Base-by-base conservation (phyloP, 306 rosid species). In the Arachis hypogaea region DNA sequence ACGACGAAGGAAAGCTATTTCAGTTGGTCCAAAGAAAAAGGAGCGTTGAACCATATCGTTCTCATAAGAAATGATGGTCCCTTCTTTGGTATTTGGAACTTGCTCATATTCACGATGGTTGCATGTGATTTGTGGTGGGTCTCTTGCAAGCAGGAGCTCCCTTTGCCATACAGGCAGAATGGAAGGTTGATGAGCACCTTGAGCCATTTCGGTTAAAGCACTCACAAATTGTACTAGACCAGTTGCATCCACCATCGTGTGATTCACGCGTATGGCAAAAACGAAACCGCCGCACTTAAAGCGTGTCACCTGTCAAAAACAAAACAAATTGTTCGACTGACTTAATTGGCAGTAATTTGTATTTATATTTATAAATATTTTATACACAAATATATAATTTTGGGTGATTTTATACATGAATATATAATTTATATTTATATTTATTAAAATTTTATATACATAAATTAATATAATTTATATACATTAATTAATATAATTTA, bases 231-330 rank as follows among this genome's bases (percentile, higher is more conserved):
- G 68, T 2, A 10, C 2, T 7, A 76, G 4, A 22, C 74, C 80
- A 11, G 11, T 1, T 11, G 10, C 60, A 11, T 67, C 68, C 0
- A n/a, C 5, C 74, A 76, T 47, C 4, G 68, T 47, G 22, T 76
- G 80, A 4, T 76, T 67, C 5, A 57, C 1, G 7, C 80, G 52
- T 0, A 9, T 1, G 14, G 62, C 80, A 1, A 67, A 3, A 30
- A 67, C 29, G 9, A 76, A 76, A 12, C 80, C 80, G n/a, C 80
- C 80, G 3, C 74, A 76, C 29, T 33, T 47, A 10, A 76, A 44
- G 22, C 68, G 80, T 49, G 18, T 49, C 2, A 49, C 55, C 55
- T 49, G 12, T 46, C 51, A 46, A 2, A 6, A 6, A 7, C 33
- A 7, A 46, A 46, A 7, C 51, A 22, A 22, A 22, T 22, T 22